Conservation (phyloP, 768 basidiomycete genomes). For the Pleurotus eryngii region DNA sequence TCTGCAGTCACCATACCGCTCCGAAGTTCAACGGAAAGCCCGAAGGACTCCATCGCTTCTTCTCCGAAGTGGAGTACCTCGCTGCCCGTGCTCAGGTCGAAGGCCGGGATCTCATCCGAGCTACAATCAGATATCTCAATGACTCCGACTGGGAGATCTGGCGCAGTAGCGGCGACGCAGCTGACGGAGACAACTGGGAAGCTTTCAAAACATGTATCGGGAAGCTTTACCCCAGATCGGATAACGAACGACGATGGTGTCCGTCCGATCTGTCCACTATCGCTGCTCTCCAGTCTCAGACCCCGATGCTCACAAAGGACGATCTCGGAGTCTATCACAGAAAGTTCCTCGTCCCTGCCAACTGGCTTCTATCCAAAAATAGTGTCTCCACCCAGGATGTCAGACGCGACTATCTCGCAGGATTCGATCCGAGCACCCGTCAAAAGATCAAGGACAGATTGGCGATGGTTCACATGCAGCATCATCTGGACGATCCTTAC, state of each 20-base stretch:
- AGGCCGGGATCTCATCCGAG: neutral
- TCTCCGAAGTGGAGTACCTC: neutral
- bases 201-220: neutral
- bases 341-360: conserved; percentile 15
- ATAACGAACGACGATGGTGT: neutral
- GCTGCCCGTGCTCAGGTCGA: neutral
- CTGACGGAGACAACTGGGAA: neutral
- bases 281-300: neutral
- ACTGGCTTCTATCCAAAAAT: conserved; percentile 15
- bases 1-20: too few species aligned
- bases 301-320: conserved; percentile 10
- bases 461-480: conserved; percentile 17
- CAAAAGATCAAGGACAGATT: conserved; percentile 12
- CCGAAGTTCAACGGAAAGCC: too few species aligned
- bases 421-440: conserved; percentile 10
- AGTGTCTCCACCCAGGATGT: conserved; percentile 16
- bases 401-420: conserved; percentile 16
- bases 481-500: conserved; percentile 22
- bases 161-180: neutral
- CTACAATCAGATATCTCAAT: neutral
- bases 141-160: neutral
- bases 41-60: too few species aligned
- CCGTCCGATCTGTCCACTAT: neutral
- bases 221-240: neutral
- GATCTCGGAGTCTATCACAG: conserved; percentile 18